Percentiles rank a stretch among this genome's conserved stretches.
Evolutionary conservation across 495 filamentous ascomycete species (phyloP).

Genomic region (Aspergillus olivimuriae): DNA sequence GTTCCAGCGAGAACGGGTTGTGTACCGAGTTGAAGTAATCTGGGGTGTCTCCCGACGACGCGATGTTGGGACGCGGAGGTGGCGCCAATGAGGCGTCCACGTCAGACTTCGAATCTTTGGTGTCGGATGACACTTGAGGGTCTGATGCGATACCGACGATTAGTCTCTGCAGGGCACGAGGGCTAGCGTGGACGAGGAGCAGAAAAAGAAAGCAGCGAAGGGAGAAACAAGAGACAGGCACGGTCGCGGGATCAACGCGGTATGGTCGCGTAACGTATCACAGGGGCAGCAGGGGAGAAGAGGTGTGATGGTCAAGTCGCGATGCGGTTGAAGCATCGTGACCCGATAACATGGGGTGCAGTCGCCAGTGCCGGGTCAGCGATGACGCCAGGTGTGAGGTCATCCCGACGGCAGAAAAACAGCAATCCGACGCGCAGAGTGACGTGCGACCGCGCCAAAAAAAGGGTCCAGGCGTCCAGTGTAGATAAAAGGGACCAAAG

Average conservation of each 20-base stretch:
- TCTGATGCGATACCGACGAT: slow-evolving; percentile 34
- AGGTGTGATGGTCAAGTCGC: no score
- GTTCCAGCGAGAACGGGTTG: slow-evolving; percentile 69
- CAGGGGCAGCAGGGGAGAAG: no score
- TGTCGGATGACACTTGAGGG: slow-evolving; percentile 23
- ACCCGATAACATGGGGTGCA: slow-evolving; percentile 12
- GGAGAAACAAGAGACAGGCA: slow-evolving; percentile 16
- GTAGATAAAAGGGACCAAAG: neutral
- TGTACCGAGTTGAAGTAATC: slow-evolving; percentile 72
- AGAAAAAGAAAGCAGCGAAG: slow-evolving; percentile 1
- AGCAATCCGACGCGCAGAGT: slow-evolving; percentile 25
- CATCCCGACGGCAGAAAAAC: slow-evolving; percentile 36
- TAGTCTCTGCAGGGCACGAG: slow-evolving; percentile 14
- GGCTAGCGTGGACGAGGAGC: slow-evolving; percentile 14
- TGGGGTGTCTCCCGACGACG: slow-evolving; percentile 51
- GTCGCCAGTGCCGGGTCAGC: no score
- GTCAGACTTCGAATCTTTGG: slow-evolving; percentile 36
- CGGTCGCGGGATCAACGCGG: no score
- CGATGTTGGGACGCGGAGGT: slow-evolving; percentile 65
- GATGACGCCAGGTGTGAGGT: slow-evolving; percentile 44
- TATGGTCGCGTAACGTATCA: no score
- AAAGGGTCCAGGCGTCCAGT: neutral
- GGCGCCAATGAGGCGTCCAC: slow-evolving; percentile 57
- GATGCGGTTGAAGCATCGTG: no score
- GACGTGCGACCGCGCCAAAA: slow-evolving; percentile 34